A percentile compares a stretch with the other conserved stretches of the same genome.
These are phyloP conservation scores for Brasilioporus rufonigricans DNA, from an alignment of 768 basidiomycete species.

Conservation along the genomic window DNA sequence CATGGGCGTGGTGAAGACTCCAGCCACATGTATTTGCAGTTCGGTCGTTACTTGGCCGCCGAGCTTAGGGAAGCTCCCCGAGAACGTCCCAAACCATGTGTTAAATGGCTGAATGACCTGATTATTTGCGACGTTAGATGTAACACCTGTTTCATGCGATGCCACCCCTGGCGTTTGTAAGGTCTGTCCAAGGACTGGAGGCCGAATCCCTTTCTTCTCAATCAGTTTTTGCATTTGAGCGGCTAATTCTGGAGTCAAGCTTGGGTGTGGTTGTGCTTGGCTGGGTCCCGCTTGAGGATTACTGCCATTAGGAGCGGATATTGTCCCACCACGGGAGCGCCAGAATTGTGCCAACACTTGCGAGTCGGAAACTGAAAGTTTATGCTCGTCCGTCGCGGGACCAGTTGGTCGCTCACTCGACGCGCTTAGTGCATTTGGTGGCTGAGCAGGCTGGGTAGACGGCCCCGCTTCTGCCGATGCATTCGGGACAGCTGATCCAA, in stretches of 20 bases:
- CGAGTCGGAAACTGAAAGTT: constrained; percentile 16
- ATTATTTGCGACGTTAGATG: background rate
- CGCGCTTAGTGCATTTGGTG: background rate
- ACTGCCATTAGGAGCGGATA: background rate
- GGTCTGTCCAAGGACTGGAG: constrained; percentile 18
- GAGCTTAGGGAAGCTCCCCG: constrained; percentile 38
- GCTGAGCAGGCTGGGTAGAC: constrained; percentile 10
- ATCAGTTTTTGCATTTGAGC: constrained; percentile 49
- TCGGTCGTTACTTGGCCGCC: constrained; percentile 37
- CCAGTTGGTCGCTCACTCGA: constrained; percentile 7
- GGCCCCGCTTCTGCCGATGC: constrained; percentile 8
- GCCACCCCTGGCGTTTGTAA: constrained; percentile 19
- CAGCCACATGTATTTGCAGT: constrained; percentile 40
- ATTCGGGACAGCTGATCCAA: constrained; percentile 2
- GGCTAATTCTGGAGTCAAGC: constrained; percentile 19
- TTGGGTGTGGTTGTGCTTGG: constrained; percentile 8
- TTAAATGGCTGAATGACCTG: constrained; percentile 3
- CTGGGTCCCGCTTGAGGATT: constrained; percentile 16
- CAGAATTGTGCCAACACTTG: constrained; percentile 29
- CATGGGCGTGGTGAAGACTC: constrained; percentile 17
- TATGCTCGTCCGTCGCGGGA: constrained; percentile 20
- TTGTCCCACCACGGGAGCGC: constrained; percentile 26
- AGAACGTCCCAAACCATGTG: constrained; percentile 51
- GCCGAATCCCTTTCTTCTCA: constrained; percentile 41
- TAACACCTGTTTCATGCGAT: constrained; percentile 9